Evolutionary conservation across 1,139 yeast genomes (phyloP).

Genomic region (Zygosaccharomyces pseudobailii): DNA sequence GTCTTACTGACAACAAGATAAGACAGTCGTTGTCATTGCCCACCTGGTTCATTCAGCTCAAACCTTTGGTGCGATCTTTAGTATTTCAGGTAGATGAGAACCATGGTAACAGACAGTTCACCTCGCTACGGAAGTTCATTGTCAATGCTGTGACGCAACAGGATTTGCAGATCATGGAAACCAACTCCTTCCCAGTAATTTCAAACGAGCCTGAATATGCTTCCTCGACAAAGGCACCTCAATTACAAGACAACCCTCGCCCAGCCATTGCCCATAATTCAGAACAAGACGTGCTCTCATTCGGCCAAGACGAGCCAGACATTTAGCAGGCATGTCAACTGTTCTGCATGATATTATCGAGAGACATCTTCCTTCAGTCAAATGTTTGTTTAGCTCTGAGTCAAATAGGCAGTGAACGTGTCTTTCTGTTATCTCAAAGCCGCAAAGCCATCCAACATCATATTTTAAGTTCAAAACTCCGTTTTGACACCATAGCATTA

Average conservation of each 20-base stretch:
- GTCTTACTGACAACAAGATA: slow-evolving; percentile 22
- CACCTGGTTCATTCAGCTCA: slow-evolving; percentile 27
- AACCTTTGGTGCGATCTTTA: slow-evolving; percentile 31
- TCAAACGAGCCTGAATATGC: slow-evolving; percentile 16
- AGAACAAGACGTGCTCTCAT: slow-evolving; percentile 23
- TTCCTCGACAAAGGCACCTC: neutral
- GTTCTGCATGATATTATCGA: too few relatives aligned
- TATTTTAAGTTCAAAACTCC: too few relatives aligned
- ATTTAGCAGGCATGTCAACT: slow-evolving; percentile 2
- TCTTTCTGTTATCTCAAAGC: too few relatives aligned
- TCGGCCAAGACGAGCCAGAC: slow-evolving; percentile 32
- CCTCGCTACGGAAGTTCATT: slow-evolving; percentile 34
- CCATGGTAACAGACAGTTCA: slow-evolving; percentile 35
- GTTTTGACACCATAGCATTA: too few relatives aligned
- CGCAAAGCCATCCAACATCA: too few relatives aligned
- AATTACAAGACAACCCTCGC: slow-evolving; percentile 1
- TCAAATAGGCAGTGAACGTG: too few relatives aligned
- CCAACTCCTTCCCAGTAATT: slow-evolving; percentile 15
- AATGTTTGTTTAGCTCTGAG: too few relatives aligned
- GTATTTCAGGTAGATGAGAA: slow-evolving; percentile 32
- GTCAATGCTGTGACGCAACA: slow-evolving; percentile 36
- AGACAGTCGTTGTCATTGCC: slow-evolving; percentile 34
- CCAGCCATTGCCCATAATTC: slow-evolving; percentile 2
- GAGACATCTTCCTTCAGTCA: too few relatives aligned
- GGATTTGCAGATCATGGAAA: slow-evolving; percentile 32